Percentiles rank a stretch among this genome's conserved stretches.
Evolutionary conservation across 202 grass and related monocot genomes (phyloP).

Genomic region (Panicum hallii): DNA sequence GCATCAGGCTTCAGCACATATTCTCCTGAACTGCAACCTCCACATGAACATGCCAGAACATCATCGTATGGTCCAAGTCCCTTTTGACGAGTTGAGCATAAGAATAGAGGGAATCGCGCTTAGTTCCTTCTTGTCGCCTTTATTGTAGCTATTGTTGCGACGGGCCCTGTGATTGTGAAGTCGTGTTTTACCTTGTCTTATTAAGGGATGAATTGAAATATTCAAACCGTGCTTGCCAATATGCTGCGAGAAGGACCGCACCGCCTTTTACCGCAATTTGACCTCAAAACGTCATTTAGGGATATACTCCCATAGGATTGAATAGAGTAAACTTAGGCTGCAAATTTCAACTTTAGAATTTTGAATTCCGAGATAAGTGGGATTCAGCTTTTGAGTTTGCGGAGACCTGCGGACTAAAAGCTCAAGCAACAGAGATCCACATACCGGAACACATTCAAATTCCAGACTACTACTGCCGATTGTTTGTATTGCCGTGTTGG

Average conservation of each 20-base stretch:
- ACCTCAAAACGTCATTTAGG: background rate
- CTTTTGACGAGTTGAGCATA: conserved; percentile 25
- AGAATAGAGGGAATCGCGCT: conserved; percentile 16
- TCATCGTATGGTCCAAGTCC: background rate
- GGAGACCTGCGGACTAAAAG: too few relatives aligned
- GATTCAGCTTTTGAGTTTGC: too few relatives aligned
- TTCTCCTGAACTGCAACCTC: conserved; percentile 1
- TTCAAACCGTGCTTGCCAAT: conserved; percentile 1
- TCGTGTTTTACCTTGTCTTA: background rate
- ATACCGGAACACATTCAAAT: too few relatives aligned
- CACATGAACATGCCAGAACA: conserved; percentile 28
- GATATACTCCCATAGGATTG: background rate
- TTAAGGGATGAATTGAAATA: background rate
- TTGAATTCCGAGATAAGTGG: too few relatives aligned
- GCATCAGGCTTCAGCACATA: background rate
- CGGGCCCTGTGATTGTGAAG: background rate
- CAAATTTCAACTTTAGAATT: background rate
- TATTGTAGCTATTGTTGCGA: conserved; percentile 6
- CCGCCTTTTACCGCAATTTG: background rate
- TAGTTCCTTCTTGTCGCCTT: background rate
- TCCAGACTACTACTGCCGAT: too few relatives aligned
- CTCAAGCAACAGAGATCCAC: too few relatives aligned
- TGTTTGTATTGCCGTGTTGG: too few relatives aligned
- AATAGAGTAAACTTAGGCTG: background rate
- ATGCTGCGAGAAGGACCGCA: background rate